Base-by-base conservation (phyloP, 1,284 basidiomycete species). In the Psilocybe mexicana region DNA sequence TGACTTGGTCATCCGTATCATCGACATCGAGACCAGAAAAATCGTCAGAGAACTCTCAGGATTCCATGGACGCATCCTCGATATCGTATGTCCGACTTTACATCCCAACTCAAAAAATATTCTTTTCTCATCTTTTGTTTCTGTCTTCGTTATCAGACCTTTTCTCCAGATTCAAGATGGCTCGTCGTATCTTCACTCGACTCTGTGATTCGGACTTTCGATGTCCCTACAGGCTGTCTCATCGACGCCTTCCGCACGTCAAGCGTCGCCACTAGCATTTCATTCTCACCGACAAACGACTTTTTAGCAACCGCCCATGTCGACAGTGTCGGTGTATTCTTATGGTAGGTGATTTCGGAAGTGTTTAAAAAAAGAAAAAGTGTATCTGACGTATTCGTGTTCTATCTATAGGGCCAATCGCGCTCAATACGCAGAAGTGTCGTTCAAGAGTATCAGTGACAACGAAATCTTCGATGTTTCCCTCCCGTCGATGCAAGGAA, bases 301-400 rank as follows among this genome's bases (percentile, higher is more conserved):
- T 99, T 99, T 75, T 74, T 99, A 57, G 97, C 97, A 0, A 97
- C 96, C 1, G 82, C 93, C 0, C 97, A 99, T 72, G 88, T 96
- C 2, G 96, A 97, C 69, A 94, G 89, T 59, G 88, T 98, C 45
- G 97, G 96, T 4, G 84, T 99, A 3, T 96, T 92, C 71, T 82
- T 99, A 11, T 99, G 97, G 95, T 89, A 66, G 58, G 81, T 61
- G 12, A 40, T 40, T 40, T 40, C 1, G 12, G 6, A 12, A 36
- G 8, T 43, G 18, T 52, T 14, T 33, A 8, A 36, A 18, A 14
- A 18, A 47, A 36, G 18, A 24, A 23, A 30, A 40, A 49, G 28
- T 48, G n/a, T 33, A 33, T 30, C 4, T 50, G 44, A 30, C 25
- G 57, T 24, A 54, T 48, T 43, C 25, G 57, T 24, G 52, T 48